Conservation (phyloP, 768 basidiomycete genomes). For the Tricholoma flavovirens region DNA sequence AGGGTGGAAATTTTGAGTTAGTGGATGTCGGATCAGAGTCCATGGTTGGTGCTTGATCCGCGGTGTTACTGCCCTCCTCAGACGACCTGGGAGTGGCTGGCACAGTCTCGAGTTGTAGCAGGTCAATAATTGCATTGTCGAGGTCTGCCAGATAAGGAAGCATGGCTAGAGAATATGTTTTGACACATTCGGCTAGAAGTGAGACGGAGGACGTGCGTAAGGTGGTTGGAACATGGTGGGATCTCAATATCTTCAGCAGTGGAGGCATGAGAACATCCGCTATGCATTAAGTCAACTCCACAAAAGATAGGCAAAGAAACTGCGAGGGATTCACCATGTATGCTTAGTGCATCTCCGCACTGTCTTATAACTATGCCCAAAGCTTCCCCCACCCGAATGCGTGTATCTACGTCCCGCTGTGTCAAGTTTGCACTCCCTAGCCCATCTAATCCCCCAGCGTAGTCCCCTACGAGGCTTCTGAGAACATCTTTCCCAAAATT, state of each 20-base stretch:
- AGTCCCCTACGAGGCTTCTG: constrained; percentile 57
- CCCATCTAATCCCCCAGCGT: constrained; percentile 49
- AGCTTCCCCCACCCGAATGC: constrained; percentile 81
- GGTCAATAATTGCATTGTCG: constrained; percentile 63
- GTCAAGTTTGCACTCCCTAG: constrained; percentile 40
- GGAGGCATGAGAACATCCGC: constrained; percentile 70
- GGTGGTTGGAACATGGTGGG: constrained; percentile 57
- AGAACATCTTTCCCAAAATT: constrained; percentile 70
- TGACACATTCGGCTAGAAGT: constrained; percentile 69
- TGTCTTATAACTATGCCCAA: constrained; percentile 69
- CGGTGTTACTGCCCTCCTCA: constrained; percentile 10
- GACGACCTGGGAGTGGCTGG: constrained; percentile 19
- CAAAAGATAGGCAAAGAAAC: not conserved
- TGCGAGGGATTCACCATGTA: constrained; percentile 50
- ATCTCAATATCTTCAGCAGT: constrained; percentile 59
- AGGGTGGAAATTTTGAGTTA: constrained; percentile 65
- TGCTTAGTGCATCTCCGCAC: constrained; percentile 61
- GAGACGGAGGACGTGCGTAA: constrained; percentile 57
- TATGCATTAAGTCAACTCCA: constrained; percentile 21
- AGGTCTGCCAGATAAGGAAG: constrained; percentile 60
- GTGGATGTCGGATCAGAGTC: constrained; percentile 54
- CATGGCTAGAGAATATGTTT: constrained; percentile 57
- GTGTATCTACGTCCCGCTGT: constrained; percentile 64
- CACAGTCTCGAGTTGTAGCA: constrained; percentile 62
- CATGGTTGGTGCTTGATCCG: constrained; percentile 28